Evolutionary conservation across 1,284 basidiomycete genomes (phyloP), one percentile per base, ranked within the genome.

Genomic region (Cystobasidium pallidum): DNA sequence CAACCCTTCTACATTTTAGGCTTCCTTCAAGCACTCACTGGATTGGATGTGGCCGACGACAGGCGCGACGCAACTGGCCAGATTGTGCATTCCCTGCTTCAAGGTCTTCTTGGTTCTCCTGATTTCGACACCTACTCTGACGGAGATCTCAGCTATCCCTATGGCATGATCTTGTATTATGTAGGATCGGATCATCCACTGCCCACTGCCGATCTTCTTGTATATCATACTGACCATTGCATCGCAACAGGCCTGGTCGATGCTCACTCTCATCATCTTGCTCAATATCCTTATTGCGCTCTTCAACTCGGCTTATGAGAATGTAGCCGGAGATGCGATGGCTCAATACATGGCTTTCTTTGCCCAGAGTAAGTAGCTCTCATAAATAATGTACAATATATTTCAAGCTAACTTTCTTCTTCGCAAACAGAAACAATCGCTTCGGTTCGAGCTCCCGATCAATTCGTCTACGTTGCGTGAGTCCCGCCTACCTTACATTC

Each of bases 221-320:
- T n/a, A n/a, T 6, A 10, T 17, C 45, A 10, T 8, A 21, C 45
- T 47, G 45, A 47, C 45, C 4, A 4, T 21, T 19, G 30, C 2
- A 64, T 75, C n/a, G 57, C 51, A 11, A 65, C 73, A 59, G 74
- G 89, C 88, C 71, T 94, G 93, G 92, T 93, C 90, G 81, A 86
- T 92, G 57, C 85, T 89, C 51, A 90, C 91, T 0, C 88, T 88
- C n/a, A 86, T 97, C 71, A 88, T 97, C 75, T 85, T 97, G 66
- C 86, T 96, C 81, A 97, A 96, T 81, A 89, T 99, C 78, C 86
- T 99, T 77, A 93, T 99, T 77, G 97, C 95, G 13, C 83, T 98
- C 77, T 98, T 82, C 73, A 77, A 77, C 17, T 77, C 78, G 10
- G 79, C 80, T 3, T 81, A 81, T 58, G 21, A 34, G 21, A 47